Base-by-base conservation (phyloP, 2,329 filamentous ascomycete genomes). In the Penicillium sp. region DNA sequence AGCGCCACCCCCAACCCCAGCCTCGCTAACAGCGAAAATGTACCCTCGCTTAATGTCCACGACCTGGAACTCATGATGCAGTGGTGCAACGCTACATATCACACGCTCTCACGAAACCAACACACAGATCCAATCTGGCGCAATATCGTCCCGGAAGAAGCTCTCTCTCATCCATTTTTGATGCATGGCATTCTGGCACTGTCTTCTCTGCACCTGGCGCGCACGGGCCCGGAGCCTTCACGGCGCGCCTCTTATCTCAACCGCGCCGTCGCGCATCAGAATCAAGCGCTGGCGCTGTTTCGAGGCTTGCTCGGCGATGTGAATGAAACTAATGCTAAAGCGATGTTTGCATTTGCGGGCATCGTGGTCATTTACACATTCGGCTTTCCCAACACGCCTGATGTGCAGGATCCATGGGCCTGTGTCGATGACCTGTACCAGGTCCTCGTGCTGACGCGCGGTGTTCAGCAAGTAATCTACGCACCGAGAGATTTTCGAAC, bases 31-130 rank as follows among this genome's bases (percentile, higher is more conserved):
- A 55, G 59, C 11, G 54, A 58, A 7, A 21, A 47, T 57, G n/a
- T 52, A 39, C 48, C 9, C 61, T 70, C 74, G 32, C 63, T 79
- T 8, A 77, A 79, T 51, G 59, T 80, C 21, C 67, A 75, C 41
- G 74, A 80, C 54, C 63, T 75, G 45, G 79, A 77, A 59, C 69
- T 77, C 24, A 75, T 75, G 58, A 67, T 72, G 60, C 69, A 72
- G 16, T 72, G 71, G 71, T 71, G 67, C 48, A 72, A 70, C 50
- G 55, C 67, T 10, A 75, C 73, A 4, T 71, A 73, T 45, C 52
- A 50, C 34, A 58, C 59, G 1, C 48, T 72, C 9, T 63, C 67
- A 3, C 69, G 70, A 10, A 62, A 61, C 44, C 62, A 66, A 16
- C 54, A 42, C 13, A 72, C 67, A 2, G 70, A 74, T 45, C 55